These are phyloP conservation scores for Prunella vulgaris DNA, from an alignment of 257 asterid genomes.

Conservation along the genomic window DNA sequence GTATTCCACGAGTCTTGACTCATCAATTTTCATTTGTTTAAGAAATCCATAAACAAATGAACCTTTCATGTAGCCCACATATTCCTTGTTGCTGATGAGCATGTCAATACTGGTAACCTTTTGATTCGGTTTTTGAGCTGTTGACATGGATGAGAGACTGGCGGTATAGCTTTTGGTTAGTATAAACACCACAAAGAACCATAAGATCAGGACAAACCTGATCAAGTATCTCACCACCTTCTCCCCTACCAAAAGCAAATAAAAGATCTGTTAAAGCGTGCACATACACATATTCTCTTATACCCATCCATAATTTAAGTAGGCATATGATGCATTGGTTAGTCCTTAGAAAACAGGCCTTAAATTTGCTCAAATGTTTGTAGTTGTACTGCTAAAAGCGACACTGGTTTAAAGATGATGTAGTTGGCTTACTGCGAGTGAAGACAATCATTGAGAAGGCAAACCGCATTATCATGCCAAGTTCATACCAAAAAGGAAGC, in stretches of 20 bases:
- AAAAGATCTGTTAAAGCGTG: neutral
- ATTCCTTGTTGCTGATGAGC: slow-evolving; percentile 21
- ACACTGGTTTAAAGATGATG: neutral
- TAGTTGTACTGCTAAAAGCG: neutral
- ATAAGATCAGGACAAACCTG: slow-evolving; percentile 31
- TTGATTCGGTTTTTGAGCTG: slow-evolving; percentile 31
- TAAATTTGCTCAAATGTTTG: neutral
- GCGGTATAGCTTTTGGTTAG: slow-evolving; percentile 40
- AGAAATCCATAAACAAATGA: slow-evolving; percentile 31
- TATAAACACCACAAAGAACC: slow-evolving; percentile 42
- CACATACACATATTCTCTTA: neutral
- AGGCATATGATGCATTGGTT: neutral
- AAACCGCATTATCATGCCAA: slow-evolving; percentile 45
- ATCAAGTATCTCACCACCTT: slow-evolving; percentile 27
- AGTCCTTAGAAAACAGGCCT: neutral
- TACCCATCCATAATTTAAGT: neutral
- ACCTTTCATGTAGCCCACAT: slow-evolving; percentile 31
- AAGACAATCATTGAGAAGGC: slow-evolving; percentile 40
- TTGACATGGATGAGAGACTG: slow-evolving; percentile 30
- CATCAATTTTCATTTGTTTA: slow-evolving; percentile 10
- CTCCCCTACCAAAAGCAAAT: slow-evolving; percentile 1
- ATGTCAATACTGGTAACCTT: slow-evolving; percentile 15
- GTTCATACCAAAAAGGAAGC: slow-evolving; percentile 28
- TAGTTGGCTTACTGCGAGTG: slow-evolving; percentile 22
- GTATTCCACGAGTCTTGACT: slow-evolving; percentile 26